Evolutionary conservation across 2,329 filamentous ascomycete species (phyloP).

Genomic region (Teratosphaeria viscida): DNA sequence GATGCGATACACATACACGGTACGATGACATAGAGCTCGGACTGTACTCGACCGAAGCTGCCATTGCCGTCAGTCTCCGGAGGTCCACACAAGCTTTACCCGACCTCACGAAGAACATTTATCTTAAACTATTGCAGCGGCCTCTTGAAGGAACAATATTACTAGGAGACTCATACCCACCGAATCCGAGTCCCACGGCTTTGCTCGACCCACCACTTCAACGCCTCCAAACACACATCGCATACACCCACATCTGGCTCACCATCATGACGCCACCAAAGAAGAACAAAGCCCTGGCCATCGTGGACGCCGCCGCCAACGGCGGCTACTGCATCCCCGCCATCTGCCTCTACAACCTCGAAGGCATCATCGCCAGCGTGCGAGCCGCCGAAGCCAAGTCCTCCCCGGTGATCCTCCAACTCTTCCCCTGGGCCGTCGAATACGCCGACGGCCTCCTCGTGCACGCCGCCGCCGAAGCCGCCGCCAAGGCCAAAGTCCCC

Average conservation of each 20-base stretch:
- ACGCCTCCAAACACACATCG: background rate
- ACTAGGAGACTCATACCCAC: background rate
- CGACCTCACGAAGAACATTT: background rate
- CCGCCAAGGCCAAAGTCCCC: constrained; percentile 31
- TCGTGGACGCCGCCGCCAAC: constrained; percentile 19
- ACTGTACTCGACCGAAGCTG: background rate
- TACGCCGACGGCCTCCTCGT: constrained; percentile 46
- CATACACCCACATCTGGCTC: background rate
- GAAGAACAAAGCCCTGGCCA: constrained; percentile 16
- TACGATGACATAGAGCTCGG: background rate
- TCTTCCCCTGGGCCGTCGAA: constrained; percentile 64
- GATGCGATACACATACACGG: background rate
- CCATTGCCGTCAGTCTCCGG: background rate
- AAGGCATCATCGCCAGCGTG: constrained; percentile 53
- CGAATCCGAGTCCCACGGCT: background rate
- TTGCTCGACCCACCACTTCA: background rate
- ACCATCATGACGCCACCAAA: background rate
- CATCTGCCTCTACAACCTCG: constrained; percentile 12
- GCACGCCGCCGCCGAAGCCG: constrained; percentile 36
- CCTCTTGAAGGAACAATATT: background rate
- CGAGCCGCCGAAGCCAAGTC: constrained; percentile 56
- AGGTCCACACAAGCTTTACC: background rate
- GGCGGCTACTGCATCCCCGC: constrained; percentile 22
- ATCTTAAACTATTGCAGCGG: background rate
- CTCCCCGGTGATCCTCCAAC: constrained; percentile 59